These are phyloP conservation scores for Clavulina sp. DNA, from an alignment of 768 basidiomycete species.

Conservation along the genomic window DNA sequence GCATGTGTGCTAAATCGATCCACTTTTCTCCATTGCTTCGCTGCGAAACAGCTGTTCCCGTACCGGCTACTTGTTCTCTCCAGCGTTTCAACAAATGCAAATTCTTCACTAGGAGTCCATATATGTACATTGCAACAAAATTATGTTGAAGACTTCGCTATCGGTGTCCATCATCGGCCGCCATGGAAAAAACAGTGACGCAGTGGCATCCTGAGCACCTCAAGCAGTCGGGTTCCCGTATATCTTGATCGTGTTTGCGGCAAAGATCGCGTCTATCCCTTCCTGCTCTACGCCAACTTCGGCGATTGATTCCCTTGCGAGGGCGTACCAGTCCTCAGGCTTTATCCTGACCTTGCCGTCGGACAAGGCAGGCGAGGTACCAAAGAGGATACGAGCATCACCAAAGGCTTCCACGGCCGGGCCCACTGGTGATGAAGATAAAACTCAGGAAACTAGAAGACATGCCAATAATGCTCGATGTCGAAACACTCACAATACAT, in stretches of 20 bases:
- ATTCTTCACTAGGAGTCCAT: no score
- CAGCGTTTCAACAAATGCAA: no score
- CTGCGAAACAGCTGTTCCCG: no score
- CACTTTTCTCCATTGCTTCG: no score
- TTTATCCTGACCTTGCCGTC: constrained; percentile 27
- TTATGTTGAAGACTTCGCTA: no score
- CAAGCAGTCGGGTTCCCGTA: constrained; percentile 17
- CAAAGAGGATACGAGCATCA: constrained; percentile 65
- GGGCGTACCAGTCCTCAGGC: constrained; percentile 60
- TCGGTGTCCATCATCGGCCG: no score
- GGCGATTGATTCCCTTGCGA: constrained; percentile 59
- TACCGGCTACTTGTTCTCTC: no score
- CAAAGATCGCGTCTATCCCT: constrained; percentile 58
- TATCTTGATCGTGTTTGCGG: constrained; percentile 28
- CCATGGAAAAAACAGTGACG: no score
- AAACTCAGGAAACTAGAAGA: not conserved
- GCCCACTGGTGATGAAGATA: constrained; percentile 33
- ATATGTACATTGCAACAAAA: no score
- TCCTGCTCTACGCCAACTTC: constrained; percentile 69
- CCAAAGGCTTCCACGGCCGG: constrained; percentile 78
- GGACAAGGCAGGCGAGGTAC: constrained; percentile 48
- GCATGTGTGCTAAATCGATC: no score
- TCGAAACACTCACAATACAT: constrained; percentile 53
- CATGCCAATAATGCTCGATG: not conserved
- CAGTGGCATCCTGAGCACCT: no score